These are phyloP conservation scores for Tolypocladium sp. DNA, from an alignment of 2,329 filamentous ascomycete genomes.

Conservation along the genomic window DNA sequence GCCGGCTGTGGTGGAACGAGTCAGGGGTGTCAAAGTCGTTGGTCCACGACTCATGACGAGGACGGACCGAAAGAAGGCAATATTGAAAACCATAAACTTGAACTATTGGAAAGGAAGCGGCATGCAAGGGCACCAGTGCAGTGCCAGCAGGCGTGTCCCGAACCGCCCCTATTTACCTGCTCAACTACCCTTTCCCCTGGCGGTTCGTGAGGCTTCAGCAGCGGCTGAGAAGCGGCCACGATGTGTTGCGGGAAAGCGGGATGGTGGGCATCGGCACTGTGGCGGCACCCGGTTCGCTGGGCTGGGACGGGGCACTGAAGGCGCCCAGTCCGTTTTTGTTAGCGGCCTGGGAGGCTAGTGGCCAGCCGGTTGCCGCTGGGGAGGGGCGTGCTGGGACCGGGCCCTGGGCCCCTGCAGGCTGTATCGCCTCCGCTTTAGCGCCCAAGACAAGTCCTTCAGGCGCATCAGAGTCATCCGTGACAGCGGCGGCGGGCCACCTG, in stretches of 20 bases:
- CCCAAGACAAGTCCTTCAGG: neutral
- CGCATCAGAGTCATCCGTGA: neutral
- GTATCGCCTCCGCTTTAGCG: neutral
- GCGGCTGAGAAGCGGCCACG: neutral
- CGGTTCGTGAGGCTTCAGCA: neutral
- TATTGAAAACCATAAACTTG: neutral
- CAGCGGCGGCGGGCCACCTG: constrained; percentile 2
- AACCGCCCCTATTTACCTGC: neutral
- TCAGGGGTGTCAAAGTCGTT: neutral
- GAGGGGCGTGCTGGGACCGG: neutral
- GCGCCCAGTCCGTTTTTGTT: neutral
- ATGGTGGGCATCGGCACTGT: neutral
- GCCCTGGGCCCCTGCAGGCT: neutral
- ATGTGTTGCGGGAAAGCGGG: no score
- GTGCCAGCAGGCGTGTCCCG: neutral
- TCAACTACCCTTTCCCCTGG: neutral
- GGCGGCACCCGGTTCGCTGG: neutral
- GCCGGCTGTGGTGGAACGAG: neutral
- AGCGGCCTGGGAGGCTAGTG: neutral
- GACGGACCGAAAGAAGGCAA: neutral
- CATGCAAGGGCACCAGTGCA: neutral
- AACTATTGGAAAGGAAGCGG: neutral
- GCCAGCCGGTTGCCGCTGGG: neutral
- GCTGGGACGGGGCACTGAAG: neutral
- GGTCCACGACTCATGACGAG: neutral